Evolutionary conservation across 768 basidiomycete genomes (phyloP), one percentile per base, ranked within the genome.

Genomic region (Leucosporidium creatinivorum): DNA sequence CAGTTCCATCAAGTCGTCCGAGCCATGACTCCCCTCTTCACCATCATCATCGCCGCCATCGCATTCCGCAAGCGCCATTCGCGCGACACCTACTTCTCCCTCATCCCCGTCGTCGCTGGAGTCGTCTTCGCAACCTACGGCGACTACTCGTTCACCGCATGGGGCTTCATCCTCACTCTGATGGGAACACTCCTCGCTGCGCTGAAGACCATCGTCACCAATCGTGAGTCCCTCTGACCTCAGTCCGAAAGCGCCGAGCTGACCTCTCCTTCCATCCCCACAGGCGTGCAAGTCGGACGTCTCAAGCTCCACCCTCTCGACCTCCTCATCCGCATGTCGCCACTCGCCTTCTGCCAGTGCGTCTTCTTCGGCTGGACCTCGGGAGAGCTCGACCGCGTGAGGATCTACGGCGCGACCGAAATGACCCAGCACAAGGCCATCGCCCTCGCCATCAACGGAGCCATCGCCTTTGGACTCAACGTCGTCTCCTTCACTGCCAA

Each of bases 1-100:
- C 69, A 96, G 92, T 96, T 99, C 76, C 96, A 98, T 77, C 94
- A 98, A 81, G 91, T 98, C 63, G 87, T 98, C 48, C 88, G 96
- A 33, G 90, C 93, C 7, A 85, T 89, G 25, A 89, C 94, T 0
- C 94, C 96, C 0, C 83, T 98, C 60, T 97, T 98, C 80, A 93
- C 90, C 28, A 87, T 96, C 73, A 61, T 86, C 48, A 83, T 97
- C 62, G 86, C 92, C 0, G 80, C 83, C 61, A 67, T 86, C n/a
- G 76, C 98, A 48, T 83, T 91, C 44, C 83, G 85, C 58, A 80
- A 83, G 12, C 81, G 80, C 10, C 84, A 86, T 72, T 88, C 83
- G 72, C 80, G 78, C 2, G 74, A 81, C 28, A 93, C 89, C 73
- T 74, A 92, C 4, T 75, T 87, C 30, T 84, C 89, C 1, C 84